Base-by-base conservation (phyloP, 1,139 yeast genomes). In the Saccharomyces hybrid region DNA sequence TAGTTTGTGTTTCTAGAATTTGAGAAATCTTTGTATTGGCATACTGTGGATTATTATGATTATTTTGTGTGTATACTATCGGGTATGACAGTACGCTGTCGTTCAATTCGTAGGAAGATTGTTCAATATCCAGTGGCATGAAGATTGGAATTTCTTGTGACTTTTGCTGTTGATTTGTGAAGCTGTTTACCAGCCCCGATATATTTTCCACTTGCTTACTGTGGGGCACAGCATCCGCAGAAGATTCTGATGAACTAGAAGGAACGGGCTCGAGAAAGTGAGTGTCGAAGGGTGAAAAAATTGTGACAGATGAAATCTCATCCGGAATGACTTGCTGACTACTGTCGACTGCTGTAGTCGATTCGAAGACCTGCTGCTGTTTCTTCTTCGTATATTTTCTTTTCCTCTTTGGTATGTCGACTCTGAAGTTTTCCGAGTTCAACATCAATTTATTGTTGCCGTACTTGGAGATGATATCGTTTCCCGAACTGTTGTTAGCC, bases 401-500 rank as follows among this genome's bases (percentile, higher is more conserved):
- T 30, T 31, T 46, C 23, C 30, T 44, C 38, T 31, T 48, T 41
- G 23, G 53, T 44, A 47, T 55, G 44, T 47, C 34, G 34, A 56
- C 62, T 46, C 54, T 58, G 48, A 63, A 65, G 50, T 63, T 57
- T n/a, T 61, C 65, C 5, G 70, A 65, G 50, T 63, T 63, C 55
- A 66, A 56, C 50, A 65, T 59, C 5, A 67, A 58, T 52, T 62
- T 63, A 57, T 68, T 60, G 26, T 64, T 60, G 14, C 62, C 66
- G 54, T 55, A 57, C 49, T 61, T 64, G 14, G 65, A 59, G 16
- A 64, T 47, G 1, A 65, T 58, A 34, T 60, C 62, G 23, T 54
- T 51, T 26, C 62, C 57, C 48, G 58, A 61, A 9, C 62, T 59
- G 49, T 63, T 58, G 42, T 64, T 64, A 3, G 69, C 70, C 23